phyloP scores from a whole-genome alignment of 2,329 filamentous ascomycete species.

The Aspergillus sp. region DNA sequence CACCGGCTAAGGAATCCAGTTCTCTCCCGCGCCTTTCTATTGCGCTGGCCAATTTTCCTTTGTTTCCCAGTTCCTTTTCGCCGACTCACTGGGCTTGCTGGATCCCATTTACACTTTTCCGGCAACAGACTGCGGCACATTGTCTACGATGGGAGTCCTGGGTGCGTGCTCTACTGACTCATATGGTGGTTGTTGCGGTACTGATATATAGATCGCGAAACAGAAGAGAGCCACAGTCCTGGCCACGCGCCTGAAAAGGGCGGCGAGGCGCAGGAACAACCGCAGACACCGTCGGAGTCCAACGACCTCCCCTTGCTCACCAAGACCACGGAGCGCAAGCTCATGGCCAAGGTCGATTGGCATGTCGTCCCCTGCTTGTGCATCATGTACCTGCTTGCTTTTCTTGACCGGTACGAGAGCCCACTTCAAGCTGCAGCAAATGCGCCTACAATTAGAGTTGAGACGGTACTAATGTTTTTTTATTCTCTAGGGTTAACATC shows the following conservation, averaged over 20 bases:
- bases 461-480: slow-evolving; percentile 9
- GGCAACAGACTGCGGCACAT: neutral
- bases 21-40: neutral
- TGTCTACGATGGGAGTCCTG: neutral
- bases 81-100: neutral
- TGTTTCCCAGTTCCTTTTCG: neutral
- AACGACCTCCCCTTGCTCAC: slow-evolving; percentile 32
- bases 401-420: slow-evolving; percentile 53
- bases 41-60: neutral
- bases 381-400: slow-evolving; percentile 69
- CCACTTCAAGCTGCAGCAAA: neutral
- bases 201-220: slow-evolving; percentile 4
- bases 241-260: slow-evolving; percentile 14
- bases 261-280: slow-evolving; percentile 11
- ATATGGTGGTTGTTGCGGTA: neutral
- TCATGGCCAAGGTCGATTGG: slow-evolving; percentile 70
- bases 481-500: slow-evolving; percentile 65
- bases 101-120: neutral
- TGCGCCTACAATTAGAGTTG: neutral
- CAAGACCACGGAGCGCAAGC: slow-evolving; percentile 54
- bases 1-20: neutral
- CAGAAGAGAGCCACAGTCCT: slow-evolving; percentile 5
- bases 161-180: neutral
- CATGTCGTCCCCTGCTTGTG: slow-evolving; percentile 71
- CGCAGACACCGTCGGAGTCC: slow-evolving; percentile 9